phyloP scores from a whole-genome alignment of 2,329 filamentous ascomycete species.

The Pezicula radicicola region DNA sequence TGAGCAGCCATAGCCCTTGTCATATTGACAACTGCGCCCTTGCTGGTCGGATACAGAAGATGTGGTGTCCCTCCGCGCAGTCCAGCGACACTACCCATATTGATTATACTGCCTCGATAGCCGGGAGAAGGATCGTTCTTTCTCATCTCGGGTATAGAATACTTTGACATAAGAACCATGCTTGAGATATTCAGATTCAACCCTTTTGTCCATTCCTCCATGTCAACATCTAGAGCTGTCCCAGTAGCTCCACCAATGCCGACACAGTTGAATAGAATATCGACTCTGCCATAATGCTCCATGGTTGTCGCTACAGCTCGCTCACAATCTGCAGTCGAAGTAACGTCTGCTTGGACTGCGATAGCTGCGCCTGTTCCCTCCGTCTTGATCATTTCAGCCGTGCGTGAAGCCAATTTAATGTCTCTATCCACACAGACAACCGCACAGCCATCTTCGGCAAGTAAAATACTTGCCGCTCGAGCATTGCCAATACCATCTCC shows the following conservation, averaged over 20 bases:
- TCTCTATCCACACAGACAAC: conserved; percentile 57
- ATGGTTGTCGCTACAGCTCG: conserved; percentile 35
- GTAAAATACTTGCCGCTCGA: conserved; percentile 52
- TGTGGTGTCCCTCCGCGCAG: conserved; percentile 39
- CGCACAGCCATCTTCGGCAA: conserved; percentile 54
- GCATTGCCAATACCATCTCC: conserved; percentile 60
- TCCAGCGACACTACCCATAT: conserved; percentile 32
- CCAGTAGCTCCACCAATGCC: conserved; percentile 57
- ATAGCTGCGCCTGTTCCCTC: conserved; percentile 38
- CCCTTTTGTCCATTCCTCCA: conserved; percentile 52
- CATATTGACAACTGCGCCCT: conserved; percentile 51
- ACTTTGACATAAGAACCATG: conserved; percentile 64
- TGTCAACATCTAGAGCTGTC: conserved; percentile 58
- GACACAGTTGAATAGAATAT: conserved; percentile 61
- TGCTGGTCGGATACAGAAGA: conserved; percentile 44
- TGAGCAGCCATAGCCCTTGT: conserved; percentile 54
- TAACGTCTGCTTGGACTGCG: conserved; percentile 50
- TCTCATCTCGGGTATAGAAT: conserved; percentile 57
- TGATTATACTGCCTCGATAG: conserved; percentile 31
- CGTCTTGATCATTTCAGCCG: conserved; percentile 47
- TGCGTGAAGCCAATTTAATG: conserved; percentile 44
- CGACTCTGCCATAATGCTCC: conserved; percentile 49
- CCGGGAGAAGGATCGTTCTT: conserved; percentile 36
- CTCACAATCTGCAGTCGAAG: conserved; percentile 47
- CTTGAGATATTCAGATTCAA: conserved; percentile 61